phyloP scores from a whole-genome alignment of 2,329 filamentous ascomycete genomes.

The Penicillium sp. region DNA sequence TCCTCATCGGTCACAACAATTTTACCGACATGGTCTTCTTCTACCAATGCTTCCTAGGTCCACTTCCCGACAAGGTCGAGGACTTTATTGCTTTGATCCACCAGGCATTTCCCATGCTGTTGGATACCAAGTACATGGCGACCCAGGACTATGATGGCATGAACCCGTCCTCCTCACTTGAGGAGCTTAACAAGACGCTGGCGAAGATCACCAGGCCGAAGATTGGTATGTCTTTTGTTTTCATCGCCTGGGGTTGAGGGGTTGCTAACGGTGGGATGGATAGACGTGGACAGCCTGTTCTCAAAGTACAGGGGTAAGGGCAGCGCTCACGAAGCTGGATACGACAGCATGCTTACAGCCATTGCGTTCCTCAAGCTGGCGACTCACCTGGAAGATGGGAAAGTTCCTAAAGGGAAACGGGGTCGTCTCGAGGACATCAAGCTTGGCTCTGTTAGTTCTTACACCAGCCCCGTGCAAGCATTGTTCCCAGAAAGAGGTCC shows the following conservation, averaged over 20 bases:
- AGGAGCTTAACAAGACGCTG: constrained; percentile 32
- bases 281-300: constrained; percentile 36
- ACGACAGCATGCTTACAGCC: constrained; percentile 63
- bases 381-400: constrained; percentile 46
- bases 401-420: neutral
- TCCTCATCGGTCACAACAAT: constrained; percentile 65
- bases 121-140: constrained; percentile 67
- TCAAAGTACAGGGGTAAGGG: constrained; percentile 32
- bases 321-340: constrained; percentile 61
- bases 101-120: constrained; percentile 57
- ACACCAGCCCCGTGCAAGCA: neutral
- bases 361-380: constrained; percentile 60
- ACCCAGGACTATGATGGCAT: constrained; percentile 58
- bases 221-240: constrained; percentile 30
- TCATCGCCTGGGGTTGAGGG: neutral
- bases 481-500: neutral
- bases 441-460: neutral
- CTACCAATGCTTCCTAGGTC: constrained; percentile 61
- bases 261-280: constrained; percentile 18
- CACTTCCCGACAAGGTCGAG: constrained; percentile 57
- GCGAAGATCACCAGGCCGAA: constrained; percentile 28
- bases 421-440: neutral
- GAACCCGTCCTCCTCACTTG: constrained; percentile 47
- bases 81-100: constrained; percentile 57
- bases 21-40: constrained; percentile 66